phyloP scores from a whole-genome alignment of 345 rosid genomes.

The Odontarrhena argentea region DNA sequence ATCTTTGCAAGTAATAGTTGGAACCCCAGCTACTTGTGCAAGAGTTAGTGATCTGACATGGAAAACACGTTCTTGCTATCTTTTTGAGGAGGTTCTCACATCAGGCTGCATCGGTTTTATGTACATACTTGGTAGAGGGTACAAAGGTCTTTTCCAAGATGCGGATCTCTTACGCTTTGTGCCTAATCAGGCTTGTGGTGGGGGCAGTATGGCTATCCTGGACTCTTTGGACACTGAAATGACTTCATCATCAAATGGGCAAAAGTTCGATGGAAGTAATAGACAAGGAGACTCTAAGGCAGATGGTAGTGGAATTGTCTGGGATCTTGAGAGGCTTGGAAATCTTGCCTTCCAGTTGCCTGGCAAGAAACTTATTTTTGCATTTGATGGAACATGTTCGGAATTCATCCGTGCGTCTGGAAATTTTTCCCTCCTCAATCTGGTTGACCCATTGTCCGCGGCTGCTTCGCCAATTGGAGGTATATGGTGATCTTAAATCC shows the following conservation, averaged over 20 bases:
- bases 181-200: conserved; percentile 99
- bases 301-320: conserved; percentile 97
- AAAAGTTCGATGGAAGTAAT: conserved; percentile 65
- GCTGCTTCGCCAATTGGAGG: conserved; percentile 99
- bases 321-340: conserved; percentile 94
- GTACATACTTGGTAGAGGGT: conserved; percentile 98
- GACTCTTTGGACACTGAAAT: conserved; percentile 84
- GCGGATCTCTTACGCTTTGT: conserved; percentile 92
- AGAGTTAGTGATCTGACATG: conserved; percentile 81
- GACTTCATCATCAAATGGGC: conserved; percentile 61
- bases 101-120: conserved; percentile 95
- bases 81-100: conserved; percentile 97
- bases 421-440: conserved; percentile 81
- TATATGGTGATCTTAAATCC: conserved; percentile 40
- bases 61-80: conserved; percentile 97
- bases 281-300: conserved; percentile 83
- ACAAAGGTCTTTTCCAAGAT: conserved; percentile 97
- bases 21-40: conserved; percentile 82
- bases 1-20: conserved; percentile 90
- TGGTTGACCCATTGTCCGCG: conserved; percentile 96
- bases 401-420: conserved; percentile 86
- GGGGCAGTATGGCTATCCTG: conserved; percentile 98
- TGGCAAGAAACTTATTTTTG: conserved; percentile 96
- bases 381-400: conserved; percentile 92
- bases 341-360: conserved; percentile 86